phyloP scores from a whole-genome alignment of 176 grass and related monocot genomes.

The Puya raimondii region DNA sequence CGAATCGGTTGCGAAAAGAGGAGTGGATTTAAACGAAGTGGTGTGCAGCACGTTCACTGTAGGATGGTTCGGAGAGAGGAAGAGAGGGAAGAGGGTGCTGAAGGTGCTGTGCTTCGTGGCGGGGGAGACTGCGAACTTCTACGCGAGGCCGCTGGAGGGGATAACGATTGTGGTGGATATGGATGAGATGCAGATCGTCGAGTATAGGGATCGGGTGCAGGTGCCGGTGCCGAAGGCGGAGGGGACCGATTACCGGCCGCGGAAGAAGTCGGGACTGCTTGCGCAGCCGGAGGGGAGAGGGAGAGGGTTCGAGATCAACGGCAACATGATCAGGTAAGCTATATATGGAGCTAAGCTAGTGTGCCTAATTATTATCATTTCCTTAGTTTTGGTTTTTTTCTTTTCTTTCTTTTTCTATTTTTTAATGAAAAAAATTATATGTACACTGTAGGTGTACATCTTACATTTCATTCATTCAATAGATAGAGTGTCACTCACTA shows the following conservation, averaged over 20 bases:
- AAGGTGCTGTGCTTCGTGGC: constrained; percentile 42
- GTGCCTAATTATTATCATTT: no score
- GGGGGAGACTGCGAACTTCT: constrained; percentile 46
- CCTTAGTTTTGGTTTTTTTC: not conserved
- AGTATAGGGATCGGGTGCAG: constrained; percentile 32
- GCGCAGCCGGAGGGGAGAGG: constrained; percentile 37
- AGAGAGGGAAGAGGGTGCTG: constrained; percentile 18
- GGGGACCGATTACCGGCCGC: constrained; percentile 47
- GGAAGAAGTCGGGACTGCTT: constrained; percentile 16
- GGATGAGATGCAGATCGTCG: constrained; percentile 59
- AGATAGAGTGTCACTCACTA: no score
- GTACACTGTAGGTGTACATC: no score
- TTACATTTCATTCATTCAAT: no score
- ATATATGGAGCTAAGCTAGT: no score
- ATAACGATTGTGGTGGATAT: constrained; percentile 55
- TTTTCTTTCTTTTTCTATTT: not conserved
- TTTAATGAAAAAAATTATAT: no score
- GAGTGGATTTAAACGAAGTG: constrained; percentile 34
- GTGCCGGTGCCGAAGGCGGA: constrained; percentile 46
- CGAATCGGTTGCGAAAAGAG: constrained; percentile 29
- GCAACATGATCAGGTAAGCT: constrained; percentile 42
- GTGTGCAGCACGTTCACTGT: constrained; percentile 33
- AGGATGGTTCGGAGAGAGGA: constrained; percentile 46
- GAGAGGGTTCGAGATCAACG: constrained; percentile 35
- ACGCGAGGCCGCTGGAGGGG: constrained; percentile 52